A percentile compares a stretch with the other conserved stretches of the same genome.
phyloP scores from a whole-genome alignment of 1,284 basidiomycete species.

The Naganishia sp. region DNA sequence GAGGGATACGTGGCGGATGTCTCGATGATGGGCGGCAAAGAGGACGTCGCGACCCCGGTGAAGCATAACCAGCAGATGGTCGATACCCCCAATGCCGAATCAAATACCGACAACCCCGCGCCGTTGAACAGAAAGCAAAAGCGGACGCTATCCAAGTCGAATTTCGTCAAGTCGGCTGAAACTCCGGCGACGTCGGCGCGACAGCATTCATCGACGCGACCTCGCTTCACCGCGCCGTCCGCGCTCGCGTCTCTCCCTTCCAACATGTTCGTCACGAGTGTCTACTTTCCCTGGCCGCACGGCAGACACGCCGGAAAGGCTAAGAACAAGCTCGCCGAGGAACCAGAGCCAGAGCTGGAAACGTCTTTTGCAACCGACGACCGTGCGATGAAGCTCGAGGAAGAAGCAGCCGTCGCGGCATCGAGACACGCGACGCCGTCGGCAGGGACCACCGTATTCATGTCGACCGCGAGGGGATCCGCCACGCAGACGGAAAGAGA shows the following conservation, averaged over 20 bases:
- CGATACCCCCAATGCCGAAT: neutral
- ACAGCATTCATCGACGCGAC: slow-evolving; percentile 15
- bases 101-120: neutral
- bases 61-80: neutral
- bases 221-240: slow-evolving; percentile 39
- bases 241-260: slow-evolving; percentile 39
- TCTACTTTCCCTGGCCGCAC: slow-evolving; percentile 36
- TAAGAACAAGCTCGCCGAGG: neutral
- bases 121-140: neutral
- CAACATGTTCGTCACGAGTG: slow-evolving; percentile 47
- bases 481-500: slow-evolving; percentile 14
- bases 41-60: neutral
- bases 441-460: neutral
- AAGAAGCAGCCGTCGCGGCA: neutral
- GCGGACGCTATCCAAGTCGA: neutral
- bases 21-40: slow-evolving; percentile 3
- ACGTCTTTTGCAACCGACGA: neutral
- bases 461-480: neutral
- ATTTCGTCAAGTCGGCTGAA: neutral
- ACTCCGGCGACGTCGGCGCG: slow-evolving; percentile 6
- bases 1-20: slow-evolving; percentile 14
- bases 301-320: slow-evolving; percentile 6
- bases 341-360: slow-evolving; percentile 1
- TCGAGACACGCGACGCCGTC: neutral
- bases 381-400: neutral